Conservation (phyloP, 352 stramenopile genomes). For the Saprolegnia diclina region DNA sequence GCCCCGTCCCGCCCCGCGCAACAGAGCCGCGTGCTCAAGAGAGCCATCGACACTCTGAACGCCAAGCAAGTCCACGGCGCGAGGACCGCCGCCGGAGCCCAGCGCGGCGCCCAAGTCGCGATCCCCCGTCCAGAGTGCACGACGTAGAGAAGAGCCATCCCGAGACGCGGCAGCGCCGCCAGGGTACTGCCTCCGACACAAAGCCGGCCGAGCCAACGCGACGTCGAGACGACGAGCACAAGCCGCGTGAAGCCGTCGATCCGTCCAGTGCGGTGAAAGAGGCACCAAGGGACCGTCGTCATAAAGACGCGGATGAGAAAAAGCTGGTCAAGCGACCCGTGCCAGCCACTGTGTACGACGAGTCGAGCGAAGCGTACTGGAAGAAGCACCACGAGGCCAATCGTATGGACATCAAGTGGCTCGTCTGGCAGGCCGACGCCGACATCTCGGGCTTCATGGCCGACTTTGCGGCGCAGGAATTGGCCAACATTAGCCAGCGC, state of each 20-base stretch:
- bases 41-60: no score
- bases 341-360: background rate
- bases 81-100: background rate
- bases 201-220: background rate
- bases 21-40: no score
- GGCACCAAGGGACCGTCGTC: background rate
- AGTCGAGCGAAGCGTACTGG: conserved; percentile 12
- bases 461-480: conserved; percentile 1
- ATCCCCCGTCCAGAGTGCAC: background rate
- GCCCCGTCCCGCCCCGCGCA: no score
- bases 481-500: conserved; percentile 10
- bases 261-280: background rate
- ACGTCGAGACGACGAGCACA: background rate
- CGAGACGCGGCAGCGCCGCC: background rate
- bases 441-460: conserved; percentile 20
- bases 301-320: background rate
- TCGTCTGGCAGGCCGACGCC: conserved; percentile 4
- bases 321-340: background rate
- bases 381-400: conserved; percentile 19
- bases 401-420: conserved; percentile 22
- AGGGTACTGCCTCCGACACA: background rate
- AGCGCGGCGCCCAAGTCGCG: background rate
- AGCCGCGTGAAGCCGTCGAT: background rate
- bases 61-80: background rate
- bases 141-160: background rate